These are phyloP conservation scores for Lodderomyces pseudojiufengensis DNA, from an alignment of 1,139 yeast genomes.

Conservation along the genomic window DNA sequence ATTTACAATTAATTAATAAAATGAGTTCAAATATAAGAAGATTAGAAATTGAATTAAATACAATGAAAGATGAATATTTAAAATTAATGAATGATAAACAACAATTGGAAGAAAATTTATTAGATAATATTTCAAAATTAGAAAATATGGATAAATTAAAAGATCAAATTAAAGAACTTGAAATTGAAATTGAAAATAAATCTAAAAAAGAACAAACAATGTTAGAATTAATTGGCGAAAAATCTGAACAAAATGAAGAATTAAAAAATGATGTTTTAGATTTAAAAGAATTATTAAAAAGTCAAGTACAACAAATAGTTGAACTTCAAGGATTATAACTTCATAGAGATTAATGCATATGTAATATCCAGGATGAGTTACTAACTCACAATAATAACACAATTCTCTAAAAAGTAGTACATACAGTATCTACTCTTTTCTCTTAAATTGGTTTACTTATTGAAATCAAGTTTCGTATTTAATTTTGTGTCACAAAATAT, in stretches of 20 bases:
- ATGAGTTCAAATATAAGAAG: conserved; percentile 74
- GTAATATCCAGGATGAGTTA: no score
- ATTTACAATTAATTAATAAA: conserved; percentile 64
- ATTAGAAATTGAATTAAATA: conserved; percentile 70
- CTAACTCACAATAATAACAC: no score
- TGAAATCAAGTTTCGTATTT: no score
- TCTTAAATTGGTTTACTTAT: no score
- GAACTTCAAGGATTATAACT: conserved; percentile 46
- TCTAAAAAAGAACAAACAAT: conserved; percentile 54
- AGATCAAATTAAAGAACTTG: conserved; percentile 30
- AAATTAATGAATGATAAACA: conserved; percentile 57
- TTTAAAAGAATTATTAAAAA: conserved; percentile 73
- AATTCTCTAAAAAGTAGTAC: no score
- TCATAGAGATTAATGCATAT: conserved; percentile 2
- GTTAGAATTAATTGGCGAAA: conserved; percentile 79
- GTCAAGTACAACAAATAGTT: conserved; percentile 84
- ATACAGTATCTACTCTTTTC: no score
- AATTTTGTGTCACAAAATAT: no score
- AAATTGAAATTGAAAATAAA: conserved; percentile 34
- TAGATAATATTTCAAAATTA: conserved; percentile 40
- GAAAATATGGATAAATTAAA: conserved; percentile 45
- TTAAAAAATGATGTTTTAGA: conserved; percentile 85
- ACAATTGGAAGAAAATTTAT: conserved; percentile 62
- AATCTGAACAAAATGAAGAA: conserved; percentile 82
- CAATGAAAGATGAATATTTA: conserved; percentile 61